These are phyloP conservation scores for Cantharellus cinnabarinus DNA, from an alignment of 768 basidiomycete genomes.

Conservation along the genomic window DNA sequence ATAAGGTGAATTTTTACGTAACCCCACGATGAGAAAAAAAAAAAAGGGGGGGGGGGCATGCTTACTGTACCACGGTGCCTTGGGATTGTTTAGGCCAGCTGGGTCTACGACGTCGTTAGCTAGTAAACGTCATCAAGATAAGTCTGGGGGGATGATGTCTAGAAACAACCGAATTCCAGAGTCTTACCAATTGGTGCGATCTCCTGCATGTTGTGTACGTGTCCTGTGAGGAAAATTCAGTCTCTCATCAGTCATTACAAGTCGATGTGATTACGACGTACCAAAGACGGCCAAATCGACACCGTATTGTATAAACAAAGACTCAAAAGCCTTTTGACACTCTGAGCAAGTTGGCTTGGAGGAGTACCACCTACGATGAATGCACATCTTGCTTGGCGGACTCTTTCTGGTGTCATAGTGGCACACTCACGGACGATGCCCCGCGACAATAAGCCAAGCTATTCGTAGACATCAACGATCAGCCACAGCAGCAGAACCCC, in stretches of 20 bases:
- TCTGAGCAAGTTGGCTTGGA: background rate
- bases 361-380: background rate
- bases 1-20: too few relatives aligned
- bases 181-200: background rate
- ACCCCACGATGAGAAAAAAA: too few relatives aligned
- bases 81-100: background rate
- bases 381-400: background rate
- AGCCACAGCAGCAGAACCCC: background rate
- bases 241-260: background rate
- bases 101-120: background rate
- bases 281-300: constrained; percentile 7
- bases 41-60: background rate
- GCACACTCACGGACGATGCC: background rate
- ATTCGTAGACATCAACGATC: background rate
- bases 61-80: background rate
- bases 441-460: background rate
- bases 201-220: background rate
- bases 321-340: constrained; percentile 11
- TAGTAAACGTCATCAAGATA: background rate
- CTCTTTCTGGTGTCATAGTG: background rate
- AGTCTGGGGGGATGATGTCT: background rate
- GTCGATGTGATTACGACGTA: background rate
- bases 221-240: background rate
- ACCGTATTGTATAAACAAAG: constrained; percentile 11
- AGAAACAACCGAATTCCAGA: too few relatives aligned